These are phyloP conservation scores for Plasmodium vivax DNA, from an alignment of 169 alveolate species.

Conservation along the genomic window DNA sequence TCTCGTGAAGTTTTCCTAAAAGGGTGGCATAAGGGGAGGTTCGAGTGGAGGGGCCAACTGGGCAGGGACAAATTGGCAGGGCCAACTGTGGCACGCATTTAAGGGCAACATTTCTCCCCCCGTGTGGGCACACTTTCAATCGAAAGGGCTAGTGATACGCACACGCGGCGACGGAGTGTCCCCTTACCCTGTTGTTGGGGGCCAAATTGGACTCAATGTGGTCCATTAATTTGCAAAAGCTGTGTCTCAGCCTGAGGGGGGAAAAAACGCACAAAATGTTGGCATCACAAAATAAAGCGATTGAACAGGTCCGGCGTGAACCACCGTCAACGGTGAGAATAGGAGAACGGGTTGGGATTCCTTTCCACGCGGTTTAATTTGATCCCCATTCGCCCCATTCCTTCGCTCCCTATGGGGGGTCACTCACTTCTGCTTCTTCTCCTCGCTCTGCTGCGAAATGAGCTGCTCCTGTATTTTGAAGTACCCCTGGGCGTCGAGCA, in stretches of 20 bases:
- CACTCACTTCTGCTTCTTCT: conserved; percentile 83
- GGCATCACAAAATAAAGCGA: neutral
- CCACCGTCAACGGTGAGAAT: neutral
- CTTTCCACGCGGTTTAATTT: neutral
- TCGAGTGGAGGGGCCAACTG: neutral
- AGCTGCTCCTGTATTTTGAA: conserved; percentile 85
- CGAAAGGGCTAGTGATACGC: neutral
- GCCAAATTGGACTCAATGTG: conserved; percentile 66
- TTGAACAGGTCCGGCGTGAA: neutral
- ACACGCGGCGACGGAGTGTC: neutral
- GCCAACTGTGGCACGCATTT: neutral
- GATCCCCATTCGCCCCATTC: neutral
- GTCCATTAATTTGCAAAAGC: conserved; percentile 75
- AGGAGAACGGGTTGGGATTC: neutral
- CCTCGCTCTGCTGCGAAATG: conserved; percentile 84
- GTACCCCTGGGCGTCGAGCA: conserved; percentile 86
- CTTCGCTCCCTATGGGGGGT: neutral
- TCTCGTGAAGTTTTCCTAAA: conserved; percentile 83
- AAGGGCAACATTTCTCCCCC: neutral
- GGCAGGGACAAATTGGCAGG: too few relatives aligned
- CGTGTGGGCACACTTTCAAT: neutral
- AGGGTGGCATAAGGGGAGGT: neutral
- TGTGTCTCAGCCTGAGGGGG: conserved; percentile 51
- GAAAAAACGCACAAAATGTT: neutral
- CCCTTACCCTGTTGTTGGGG: conserved; percentile 54